Percentiles rank a stretch among this genome's conserved stretches.
Evolutionary conservation across 768 basidiomycete species (phyloP).

Genomic region (Mrakia hoshinonis): DNA sequence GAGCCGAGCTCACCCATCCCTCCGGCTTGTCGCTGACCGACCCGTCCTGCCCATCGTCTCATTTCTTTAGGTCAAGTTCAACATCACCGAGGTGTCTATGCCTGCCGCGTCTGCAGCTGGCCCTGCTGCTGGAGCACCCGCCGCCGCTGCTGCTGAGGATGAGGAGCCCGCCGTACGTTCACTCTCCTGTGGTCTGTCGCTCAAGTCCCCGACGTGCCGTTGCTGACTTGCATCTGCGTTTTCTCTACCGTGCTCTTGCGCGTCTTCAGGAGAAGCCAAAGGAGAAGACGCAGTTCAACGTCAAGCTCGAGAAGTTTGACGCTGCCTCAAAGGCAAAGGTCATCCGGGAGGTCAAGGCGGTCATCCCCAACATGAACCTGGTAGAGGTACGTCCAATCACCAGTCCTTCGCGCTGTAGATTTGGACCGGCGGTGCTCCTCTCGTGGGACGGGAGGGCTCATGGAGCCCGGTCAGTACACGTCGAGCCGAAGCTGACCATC

Average conservation of each 20-base stretch:
- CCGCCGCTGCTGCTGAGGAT: slow-evolving; percentile 18
- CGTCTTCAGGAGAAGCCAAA: slow-evolving; percentile 75
- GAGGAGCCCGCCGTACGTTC: slow-evolving; percentile 27
- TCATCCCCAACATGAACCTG: slow-evolving; percentile 90
- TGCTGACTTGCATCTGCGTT: not conserved
- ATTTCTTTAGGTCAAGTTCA: slow-evolving; percentile 20
- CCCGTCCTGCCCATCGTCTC: not conserved
- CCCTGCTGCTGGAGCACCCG: slow-evolving; percentile 17
- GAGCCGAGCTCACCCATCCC: no score
- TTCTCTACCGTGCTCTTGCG: not conserved
- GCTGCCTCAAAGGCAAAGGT: slow-evolving; percentile 87
- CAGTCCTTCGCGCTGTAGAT: not conserved
- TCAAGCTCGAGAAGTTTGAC: slow-evolving; percentile 90
- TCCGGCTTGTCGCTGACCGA: not conserved
- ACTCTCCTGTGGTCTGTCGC: not conserved
- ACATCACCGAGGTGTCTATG: slow-evolving; percentile 29
- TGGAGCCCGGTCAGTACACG: no score
- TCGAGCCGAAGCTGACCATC: no score
- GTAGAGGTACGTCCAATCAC: slow-evolving; percentile 66
- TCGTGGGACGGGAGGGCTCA: no score
- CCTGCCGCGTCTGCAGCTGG: slow-evolving; percentile 16
- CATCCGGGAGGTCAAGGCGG: slow-evolving; percentile 92
- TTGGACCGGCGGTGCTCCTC: no score
- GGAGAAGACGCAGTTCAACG: slow-evolving; percentile 96
- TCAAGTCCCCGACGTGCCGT: not conserved